Evolutionary conservation across 169 alveolate species (phyloP).

Genomic region (Plasmodium gonderi): DNA sequence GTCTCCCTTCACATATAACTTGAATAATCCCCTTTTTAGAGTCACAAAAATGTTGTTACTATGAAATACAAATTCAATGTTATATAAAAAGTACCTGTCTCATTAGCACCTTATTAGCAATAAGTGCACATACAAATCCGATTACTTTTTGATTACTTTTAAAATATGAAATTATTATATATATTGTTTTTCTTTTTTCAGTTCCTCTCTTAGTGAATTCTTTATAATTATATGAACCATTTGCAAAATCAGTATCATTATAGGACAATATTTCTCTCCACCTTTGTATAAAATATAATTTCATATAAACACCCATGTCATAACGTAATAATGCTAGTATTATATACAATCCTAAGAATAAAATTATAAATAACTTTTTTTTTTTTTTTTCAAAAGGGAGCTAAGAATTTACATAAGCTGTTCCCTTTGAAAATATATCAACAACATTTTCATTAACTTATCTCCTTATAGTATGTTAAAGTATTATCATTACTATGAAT

Average conservation of each 20-base stretch:
- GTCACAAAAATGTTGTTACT: slow-evolving; percentile 28
- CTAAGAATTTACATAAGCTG: slow-evolving; percentile 2
- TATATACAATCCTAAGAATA: neutral
- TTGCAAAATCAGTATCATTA: slow-evolving; percentile 7
- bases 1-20: neutral
- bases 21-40: neutral
- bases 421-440: slow-evolving; percentile 1
- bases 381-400: neutral
- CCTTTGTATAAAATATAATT: neutral
- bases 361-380: slow-evolving; percentile 19
- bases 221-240: slow-evolving; percentile 25
- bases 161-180: slow-evolving; percentile 5
- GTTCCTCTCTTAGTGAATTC: neutral
- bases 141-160: neutral
- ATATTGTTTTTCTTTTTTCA: neutral
- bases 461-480: neutral
- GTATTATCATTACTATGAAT: neutral
- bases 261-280: neutral
- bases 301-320: neutral
- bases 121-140: slow-evolving; percentile 26
- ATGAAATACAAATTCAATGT: slow-evolving; percentile 4
- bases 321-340: neutral
- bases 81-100: neutral
- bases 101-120: slow-evolving; percentile 14
- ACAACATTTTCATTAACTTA: neutral